A percentile compares a stretch with the other conserved stretches of the same genome.
Conservation (phyloP, 768 basidiomycete species). For the Leucosporidium yakuticum region DNA sequence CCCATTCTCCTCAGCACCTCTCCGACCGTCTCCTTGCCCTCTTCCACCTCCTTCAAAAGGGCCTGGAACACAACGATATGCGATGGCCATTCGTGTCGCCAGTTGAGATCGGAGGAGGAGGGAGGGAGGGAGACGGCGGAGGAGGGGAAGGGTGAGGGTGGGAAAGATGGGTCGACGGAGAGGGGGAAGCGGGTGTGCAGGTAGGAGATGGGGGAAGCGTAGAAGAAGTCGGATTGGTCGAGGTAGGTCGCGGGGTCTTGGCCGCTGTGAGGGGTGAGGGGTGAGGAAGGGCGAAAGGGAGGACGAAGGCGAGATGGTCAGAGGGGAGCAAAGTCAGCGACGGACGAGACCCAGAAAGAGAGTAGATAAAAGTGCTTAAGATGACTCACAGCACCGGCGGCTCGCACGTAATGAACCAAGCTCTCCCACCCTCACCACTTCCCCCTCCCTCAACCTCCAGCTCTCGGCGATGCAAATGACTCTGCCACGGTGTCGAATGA, state of each 20-base stretch:
- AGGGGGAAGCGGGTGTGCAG: constrained; percentile 62
- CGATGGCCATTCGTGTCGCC: constrained; percentile 72
- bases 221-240: constrained; percentile 81
- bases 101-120: constrained; percentile 45
- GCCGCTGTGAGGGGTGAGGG: constrained; percentile 44
- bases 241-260: constrained; percentile 56
- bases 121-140: constrained; percentile 52
- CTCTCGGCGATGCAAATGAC: constrained; percentile 69
- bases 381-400: constrained; percentile 72
- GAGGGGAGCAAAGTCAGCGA: not conserved
- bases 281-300: not conserved
- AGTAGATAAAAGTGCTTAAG: not conserved
- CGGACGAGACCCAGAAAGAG: too few relatives aligned
- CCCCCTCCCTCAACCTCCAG: constrained; percentile 47
- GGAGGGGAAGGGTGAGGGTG: constrained; percentile 55
- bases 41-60: constrained; percentile 48
- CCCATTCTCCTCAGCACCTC: constrained; percentile 52
- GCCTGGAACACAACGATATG: constrained; percentile 77
- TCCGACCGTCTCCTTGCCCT: constrained; percentile 44
- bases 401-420: constrained; percentile 89
- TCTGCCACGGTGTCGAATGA: constrained; percentile 89
- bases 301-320: not conserved
- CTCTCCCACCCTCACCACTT: constrained; percentile 43
- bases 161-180: constrained; percentile 58
- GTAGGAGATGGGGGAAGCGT: constrained; percentile 62